phyloP scores from a whole-genome alignment of 257 asterid genomes.

The Misopates orontium region DNA sequence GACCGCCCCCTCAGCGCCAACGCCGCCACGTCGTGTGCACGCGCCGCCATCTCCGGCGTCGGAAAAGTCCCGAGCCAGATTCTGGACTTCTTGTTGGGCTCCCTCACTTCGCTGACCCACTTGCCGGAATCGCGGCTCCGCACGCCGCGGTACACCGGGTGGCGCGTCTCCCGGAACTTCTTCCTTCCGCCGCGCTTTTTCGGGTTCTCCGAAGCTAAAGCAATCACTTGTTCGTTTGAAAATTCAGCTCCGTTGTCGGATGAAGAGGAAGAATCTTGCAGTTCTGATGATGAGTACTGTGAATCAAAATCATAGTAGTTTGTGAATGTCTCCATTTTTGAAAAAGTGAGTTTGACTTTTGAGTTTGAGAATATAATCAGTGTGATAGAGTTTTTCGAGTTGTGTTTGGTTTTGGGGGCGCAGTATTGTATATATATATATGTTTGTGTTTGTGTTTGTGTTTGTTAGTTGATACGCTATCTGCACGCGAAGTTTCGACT shows the following conservation, averaged over 20 bases:
- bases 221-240: slow-evolving; percentile 23
- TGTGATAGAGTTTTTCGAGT: too few species aligned
- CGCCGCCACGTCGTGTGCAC: slow-evolving; percentile 70
- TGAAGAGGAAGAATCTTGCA: neutral
- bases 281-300: neutral
- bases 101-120: slow-evolving; percentile 71
- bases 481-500: too few species aligned
- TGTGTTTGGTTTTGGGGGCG: too few species aligned
- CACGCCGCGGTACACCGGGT: slow-evolving; percentile 64
- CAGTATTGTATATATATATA: neutral
- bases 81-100: slow-evolving; percentile 61
- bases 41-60: slow-evolving; percentile 71
- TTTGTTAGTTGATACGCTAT: too few species aligned
- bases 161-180: slow-evolving; percentile 62
- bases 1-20: slow-evolving; percentile 57
- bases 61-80: slow-evolving; percentile 76
- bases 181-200: slow-evolving; percentile 57
- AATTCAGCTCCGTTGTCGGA: slow-evolving; percentile 23
- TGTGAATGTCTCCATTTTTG: too few species aligned
- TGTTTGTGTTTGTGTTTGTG: too few species aligned
- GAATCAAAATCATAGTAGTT: slow-evolving; percentile 21
- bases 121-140: slow-evolving; percentile 50
- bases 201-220: slow-evolving; percentile 52
- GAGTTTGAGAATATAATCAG: too few species aligned
- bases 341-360: too few species aligned